phyloP scores from a whole-genome alignment of 139 green algal species.

The Axilococcus clingmanii region DNA sequence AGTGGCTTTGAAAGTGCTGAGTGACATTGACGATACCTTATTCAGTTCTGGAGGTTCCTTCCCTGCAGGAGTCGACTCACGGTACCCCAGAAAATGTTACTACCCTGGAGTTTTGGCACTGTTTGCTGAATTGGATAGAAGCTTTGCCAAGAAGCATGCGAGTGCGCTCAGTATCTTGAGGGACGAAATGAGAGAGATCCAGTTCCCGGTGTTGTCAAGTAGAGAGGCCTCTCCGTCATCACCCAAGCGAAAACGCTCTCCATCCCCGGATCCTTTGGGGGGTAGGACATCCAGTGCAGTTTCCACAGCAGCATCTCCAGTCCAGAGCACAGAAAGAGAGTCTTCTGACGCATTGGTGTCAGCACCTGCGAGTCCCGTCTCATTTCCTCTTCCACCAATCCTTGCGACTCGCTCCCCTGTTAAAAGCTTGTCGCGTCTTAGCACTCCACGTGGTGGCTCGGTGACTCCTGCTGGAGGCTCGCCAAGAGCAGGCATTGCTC shows the following conservation, averaged over 20 bases:
- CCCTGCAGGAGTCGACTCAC: constrained; percentile 27
- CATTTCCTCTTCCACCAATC: not conserved
- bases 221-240: not conserved
- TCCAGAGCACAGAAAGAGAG: not conserved
- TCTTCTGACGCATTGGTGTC: too few relatives aligned
- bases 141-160: constrained; percentile 14
- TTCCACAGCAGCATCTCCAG: not conserved
- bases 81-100: constrained; percentile 34
- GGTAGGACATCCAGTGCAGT: not conserved
- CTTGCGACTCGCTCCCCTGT: not conserved
- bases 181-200: not conserved
- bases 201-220: not conserved
- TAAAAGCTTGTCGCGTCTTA: not conserved
- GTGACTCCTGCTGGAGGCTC: not conserved
- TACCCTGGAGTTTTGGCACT: constrained; percentile 43
- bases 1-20: constrained; percentile 42
- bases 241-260: not conserved
- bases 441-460: not conserved
- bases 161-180: not conserved
- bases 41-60: constrained; percentile 40
- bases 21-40: constrained; percentile 54
- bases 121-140: constrained; percentile 36
- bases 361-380: not conserved
- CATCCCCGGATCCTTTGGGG: not conserved
- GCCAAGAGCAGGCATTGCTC: not conserved